Base-by-base conservation (phyloP, 371 early-diverging fungal species). In the Coemansia sp. region DNA sequence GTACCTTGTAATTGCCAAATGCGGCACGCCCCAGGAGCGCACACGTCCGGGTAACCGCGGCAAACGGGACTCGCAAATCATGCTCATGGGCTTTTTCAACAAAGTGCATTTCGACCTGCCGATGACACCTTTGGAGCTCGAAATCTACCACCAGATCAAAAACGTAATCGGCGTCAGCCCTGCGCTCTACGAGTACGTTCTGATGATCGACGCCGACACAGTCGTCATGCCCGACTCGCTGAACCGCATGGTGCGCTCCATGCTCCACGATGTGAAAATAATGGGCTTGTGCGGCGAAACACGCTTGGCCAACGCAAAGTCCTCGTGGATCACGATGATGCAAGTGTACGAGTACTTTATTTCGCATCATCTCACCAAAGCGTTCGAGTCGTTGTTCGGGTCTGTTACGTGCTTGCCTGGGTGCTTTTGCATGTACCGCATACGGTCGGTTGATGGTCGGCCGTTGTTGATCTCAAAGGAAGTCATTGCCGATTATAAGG, bases 321-420 rank as follows among this genome's bases (percentile, higher is more conserved):
- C 86, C 21, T 89, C 93, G 8, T 92, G 91, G 90, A 94, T 94
- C 28, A 96, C 98, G 0, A 96, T 96, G 94, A 96, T 98, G 82
- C 99, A 99, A 81, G 98, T 99, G 6, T 96, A 93, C 83, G 95
- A 94, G 75, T 96, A 99, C 88, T 99, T 94, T 82, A 98, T 98
- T 63, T 95, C 96, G 39, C 99, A 98, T 84, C 98, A 98, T 73
- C 78, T 97, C 69, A 88, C 93, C 54, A 98, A 98, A 82, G 95
- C 98, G 0, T 99, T 99, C 80, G 99, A 99, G 82, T 94, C 95
- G 12, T 86, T 99, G 68, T 99, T 99, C 83, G 99, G 99, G 3
- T 87, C 92, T 20, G 96, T 95, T 54, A 95, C 96, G 14, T 97
- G 96, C 83, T 79, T 95, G 61, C 96, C 95, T 25, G 96, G 98